A percentile compares a stretch with the other conserved stretches of the same genome.
phyloP scores from a whole-genome alignment of 2,329 filamentous ascomycete genomes.

The Talaromyces pinophilus region DNA sequence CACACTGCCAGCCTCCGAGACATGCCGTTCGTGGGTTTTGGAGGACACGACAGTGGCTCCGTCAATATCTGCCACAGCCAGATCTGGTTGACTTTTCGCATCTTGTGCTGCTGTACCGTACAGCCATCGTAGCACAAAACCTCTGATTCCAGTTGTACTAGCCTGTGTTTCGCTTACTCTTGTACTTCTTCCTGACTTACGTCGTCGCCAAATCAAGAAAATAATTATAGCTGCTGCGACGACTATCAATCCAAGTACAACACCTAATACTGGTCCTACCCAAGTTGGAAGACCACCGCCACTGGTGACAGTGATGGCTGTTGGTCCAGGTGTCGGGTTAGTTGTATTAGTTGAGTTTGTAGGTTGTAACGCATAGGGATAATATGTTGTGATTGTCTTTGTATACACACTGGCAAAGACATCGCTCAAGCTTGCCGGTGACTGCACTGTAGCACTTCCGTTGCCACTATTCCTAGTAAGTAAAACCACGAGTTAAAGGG shows the following conservation, averaged over 20 bases:
- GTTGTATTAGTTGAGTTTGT: slow-evolving; percentile 20
- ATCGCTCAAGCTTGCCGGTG: slow-evolving; percentile 43
- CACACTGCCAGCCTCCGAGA: slow-evolving; percentile 19
- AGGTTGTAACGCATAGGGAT: slow-evolving; percentile 54
- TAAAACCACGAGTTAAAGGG: background rate
- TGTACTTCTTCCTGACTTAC: slow-evolving; percentile 1
- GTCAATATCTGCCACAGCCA: slow-evolving; percentile 14
- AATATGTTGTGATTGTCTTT: slow-evolving; percentile 58
- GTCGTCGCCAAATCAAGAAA: slow-evolving; percentile 21
- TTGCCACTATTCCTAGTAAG: slow-evolving; percentile 28
- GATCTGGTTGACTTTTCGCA: slow-evolving; percentile 8
- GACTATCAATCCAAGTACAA: slow-evolving; percentile 21
- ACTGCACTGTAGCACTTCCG: slow-evolving; percentile 35
- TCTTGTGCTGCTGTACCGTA: slow-evolving; percentile 19
- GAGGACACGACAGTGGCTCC: slow-evolving; percentile 17
- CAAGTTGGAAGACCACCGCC: slow-evolving; percentile 19
- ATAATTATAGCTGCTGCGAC: slow-evolving; percentile 18
- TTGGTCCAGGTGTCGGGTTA: slow-evolving; percentile 5
- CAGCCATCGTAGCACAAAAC: slow-evolving; percentile 21
- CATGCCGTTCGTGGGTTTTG: slow-evolving; percentile 13
- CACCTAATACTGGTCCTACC: slow-evolving; percentile 23
- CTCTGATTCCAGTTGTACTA: slow-evolving; percentile 14
- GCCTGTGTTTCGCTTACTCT: slow-evolving; percentile 16
- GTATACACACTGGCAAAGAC: slow-evolving; percentile 61
- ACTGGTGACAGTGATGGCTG: slow-evolving; percentile 7